A percentile compares a stretch with the other conserved stretches of the same genome.
Conservation (phyloP, 2,329 filamentous ascomycete species). For the Salinomyces thailandicus region DNA sequence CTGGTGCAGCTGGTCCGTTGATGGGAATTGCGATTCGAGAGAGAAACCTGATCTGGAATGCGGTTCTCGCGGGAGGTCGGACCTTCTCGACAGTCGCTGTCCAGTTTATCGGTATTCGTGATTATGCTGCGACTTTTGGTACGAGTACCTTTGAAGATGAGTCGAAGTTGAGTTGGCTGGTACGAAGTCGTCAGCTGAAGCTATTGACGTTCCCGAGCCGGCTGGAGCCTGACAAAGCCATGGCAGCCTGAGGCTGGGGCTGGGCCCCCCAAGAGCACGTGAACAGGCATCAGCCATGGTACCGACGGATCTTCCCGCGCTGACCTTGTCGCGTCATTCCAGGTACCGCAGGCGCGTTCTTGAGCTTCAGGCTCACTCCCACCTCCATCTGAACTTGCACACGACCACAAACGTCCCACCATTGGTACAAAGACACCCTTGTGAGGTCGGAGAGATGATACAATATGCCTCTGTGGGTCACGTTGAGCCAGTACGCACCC, state of each 20-base stretch:
- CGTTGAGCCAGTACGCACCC: slow-evolving; percentile 2
- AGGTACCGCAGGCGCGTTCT: slow-evolving; percentile 1
- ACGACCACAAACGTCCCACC: background rate
- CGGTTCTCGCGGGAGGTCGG: too few species aligned
- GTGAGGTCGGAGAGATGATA: slow-evolving; percentile 4
- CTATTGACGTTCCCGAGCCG: too few species aligned
- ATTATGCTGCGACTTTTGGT: too few species aligned
- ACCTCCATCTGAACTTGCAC: too few species aligned
- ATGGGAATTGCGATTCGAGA: too few species aligned
- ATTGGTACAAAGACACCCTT: background rate
- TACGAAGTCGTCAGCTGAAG: background rate
- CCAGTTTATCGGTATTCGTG: too few species aligned
- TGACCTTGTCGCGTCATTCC: slow-evolving; percentile 3
- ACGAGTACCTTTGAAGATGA: too few species aligned
- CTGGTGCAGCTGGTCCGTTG: too few species aligned
- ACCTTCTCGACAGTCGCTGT: too few species aligned
- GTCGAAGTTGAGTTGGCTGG: too few species aligned
- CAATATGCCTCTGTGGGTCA: slow-evolving; percentile 23
- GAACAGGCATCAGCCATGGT: background rate
- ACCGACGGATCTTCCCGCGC: background rate
- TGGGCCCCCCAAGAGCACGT: background rate
- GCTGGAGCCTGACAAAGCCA: too few species aligned
- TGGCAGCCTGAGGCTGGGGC: background rate
- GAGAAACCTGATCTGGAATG: too few species aligned
- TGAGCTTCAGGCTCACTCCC: background rate